A percentile compares a stretch with the other conserved stretches of the same genome.
These are phyloP conservation scores for Aspergillus kassunensis DNA, from an alignment of 495 filamentous ascomycete species.

Conservation along the genomic window DNA sequence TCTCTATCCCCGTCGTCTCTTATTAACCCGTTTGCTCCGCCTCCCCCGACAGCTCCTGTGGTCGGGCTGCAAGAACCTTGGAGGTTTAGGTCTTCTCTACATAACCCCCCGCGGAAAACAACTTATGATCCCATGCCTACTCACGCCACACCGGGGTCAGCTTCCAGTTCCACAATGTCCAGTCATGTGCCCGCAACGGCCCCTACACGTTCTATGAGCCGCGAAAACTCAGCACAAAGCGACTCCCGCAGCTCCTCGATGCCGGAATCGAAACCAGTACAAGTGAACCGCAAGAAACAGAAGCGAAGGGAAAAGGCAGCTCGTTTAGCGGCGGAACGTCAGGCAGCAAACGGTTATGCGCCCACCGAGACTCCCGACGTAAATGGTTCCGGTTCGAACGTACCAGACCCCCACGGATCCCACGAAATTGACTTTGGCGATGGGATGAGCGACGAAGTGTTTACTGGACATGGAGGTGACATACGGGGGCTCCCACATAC, in stretches of 20 bases:
- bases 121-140: slow-evolving; percentile 22
- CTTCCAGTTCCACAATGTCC: slow-evolving; percentile 30
- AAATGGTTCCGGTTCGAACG: slow-evolving; percentile 14
- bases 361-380: slow-evolving; percentile 21
- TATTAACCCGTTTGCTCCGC: slow-evolving; percentile 19
- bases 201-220: slow-evolving; percentile 35
- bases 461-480: slow-evolving; percentile 18
- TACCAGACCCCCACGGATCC: slow-evolving; percentile 22
- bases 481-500: slow-evolving; percentile 1
- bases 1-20: slow-evolving; percentile 5
- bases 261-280: slow-evolving; percentile 29
- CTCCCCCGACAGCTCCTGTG: slow-evolving; percentile 15
- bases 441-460: slow-evolving; percentile 13
- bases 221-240: slow-evolving; percentile 27
- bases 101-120: not conserved
- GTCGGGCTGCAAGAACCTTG: slow-evolving; percentile 11
- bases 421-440: slow-evolving; percentile 32
- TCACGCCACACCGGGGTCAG: slow-evolving; percentile 24
- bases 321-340: slow-evolving; percentile 58
- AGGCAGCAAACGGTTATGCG: slow-evolving; percentile 23
- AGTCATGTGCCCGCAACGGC: slow-evolving; percentile 25
- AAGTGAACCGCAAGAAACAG: slow-evolving; percentile 89
- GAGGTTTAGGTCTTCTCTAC: slow-evolving; percentile 4
- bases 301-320: slow-evolving; percentile 80
- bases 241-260: slow-evolving; percentile 24